Evolutionary conservation across 306 rosid species (phyloP).

Genomic region (Quercus wislizeni): DNA sequence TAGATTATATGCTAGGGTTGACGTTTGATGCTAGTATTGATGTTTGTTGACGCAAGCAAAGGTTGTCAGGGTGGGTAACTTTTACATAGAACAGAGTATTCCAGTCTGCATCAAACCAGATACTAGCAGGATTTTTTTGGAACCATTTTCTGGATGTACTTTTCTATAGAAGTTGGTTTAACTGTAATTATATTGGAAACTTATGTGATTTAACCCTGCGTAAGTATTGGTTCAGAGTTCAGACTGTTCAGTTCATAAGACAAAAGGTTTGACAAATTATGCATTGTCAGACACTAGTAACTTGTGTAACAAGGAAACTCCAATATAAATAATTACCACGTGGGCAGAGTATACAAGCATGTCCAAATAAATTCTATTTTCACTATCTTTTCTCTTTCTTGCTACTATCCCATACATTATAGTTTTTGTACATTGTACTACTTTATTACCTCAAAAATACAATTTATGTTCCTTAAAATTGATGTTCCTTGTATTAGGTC

Average conservation of each 20-base stretch:
- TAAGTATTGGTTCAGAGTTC: background rate
- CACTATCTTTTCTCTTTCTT: constrained; percentile 2
- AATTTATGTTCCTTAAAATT: background rate
- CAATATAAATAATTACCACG: background rate
- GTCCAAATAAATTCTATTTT: background rate
- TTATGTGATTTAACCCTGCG: background rate
- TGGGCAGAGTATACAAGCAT: background rate
- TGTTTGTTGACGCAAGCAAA: background rate
- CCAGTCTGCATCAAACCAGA: background rate
- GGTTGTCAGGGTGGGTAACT: background rate
- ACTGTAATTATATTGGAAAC: background rate
- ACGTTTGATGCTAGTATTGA: background rate
- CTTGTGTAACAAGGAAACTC: background rate
- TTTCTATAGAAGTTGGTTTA: background rate
- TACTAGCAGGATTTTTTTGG: background rate
- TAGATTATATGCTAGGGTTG: background rate
- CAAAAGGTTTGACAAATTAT: background rate
- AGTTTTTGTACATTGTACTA: background rate
- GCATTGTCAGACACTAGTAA: background rate
- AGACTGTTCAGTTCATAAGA: background rate
- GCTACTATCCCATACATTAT: background rate
- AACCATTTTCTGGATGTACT: background rate
- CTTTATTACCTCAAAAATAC: background rate
- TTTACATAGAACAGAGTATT: background rate
- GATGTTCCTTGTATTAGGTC: background rate